phyloP scores from a whole-genome alignment of 495 filamentous ascomycete species.

The Cladorrhinum samala region DNA sequence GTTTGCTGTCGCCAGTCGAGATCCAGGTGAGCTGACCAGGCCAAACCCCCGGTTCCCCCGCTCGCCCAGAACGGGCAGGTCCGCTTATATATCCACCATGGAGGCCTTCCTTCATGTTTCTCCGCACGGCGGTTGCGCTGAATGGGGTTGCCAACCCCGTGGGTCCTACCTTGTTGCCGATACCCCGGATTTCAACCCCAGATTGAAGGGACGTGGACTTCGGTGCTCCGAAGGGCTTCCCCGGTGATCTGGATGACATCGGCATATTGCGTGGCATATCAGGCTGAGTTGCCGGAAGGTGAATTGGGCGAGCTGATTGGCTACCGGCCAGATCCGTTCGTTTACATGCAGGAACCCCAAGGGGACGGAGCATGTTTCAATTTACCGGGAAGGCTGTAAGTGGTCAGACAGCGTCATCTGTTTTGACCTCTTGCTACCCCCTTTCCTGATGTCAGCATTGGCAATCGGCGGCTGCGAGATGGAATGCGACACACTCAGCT shows the following conservation, averaged over 20 bases:
- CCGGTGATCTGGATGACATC: too few species aligned
- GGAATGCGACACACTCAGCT: too few species aligned
- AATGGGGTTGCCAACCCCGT: background rate
- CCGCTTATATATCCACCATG: background rate
- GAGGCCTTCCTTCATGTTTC: background rate
- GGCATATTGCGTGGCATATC: conserved; percentile 1
- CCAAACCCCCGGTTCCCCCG: background rate
- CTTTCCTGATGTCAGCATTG: too few species aligned
- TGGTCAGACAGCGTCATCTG: too few species aligned
- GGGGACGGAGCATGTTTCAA: background rate
- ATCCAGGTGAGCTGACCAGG: background rate
- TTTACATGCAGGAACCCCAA: conserved; percentile 1
- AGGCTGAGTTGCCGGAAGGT: background rate
- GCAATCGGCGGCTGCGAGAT: too few species aligned
- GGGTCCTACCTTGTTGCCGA: background rate
- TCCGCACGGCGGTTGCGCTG: background rate
- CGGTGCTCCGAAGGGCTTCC: background rate
- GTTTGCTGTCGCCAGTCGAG: background rate
- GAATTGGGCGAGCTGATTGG: background rate
- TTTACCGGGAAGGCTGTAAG: background rate
- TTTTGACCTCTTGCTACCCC: too few species aligned
- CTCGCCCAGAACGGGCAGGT: background rate
- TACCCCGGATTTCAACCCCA: background rate
- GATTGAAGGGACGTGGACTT: background rate
- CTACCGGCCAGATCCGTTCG: background rate